Conservation (phyloP, 169 alveolate species). For the Plasmodium sp. region DNA sequence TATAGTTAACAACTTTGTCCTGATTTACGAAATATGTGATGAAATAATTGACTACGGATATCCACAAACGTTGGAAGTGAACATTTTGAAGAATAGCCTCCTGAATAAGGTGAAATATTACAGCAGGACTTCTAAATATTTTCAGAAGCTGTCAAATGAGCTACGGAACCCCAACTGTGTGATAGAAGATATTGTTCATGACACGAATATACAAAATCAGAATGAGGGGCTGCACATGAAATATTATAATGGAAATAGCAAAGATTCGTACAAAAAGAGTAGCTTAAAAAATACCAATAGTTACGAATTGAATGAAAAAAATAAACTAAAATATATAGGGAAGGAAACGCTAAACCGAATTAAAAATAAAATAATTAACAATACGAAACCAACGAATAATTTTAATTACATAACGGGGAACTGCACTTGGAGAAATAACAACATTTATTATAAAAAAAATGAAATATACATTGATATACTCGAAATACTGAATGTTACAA, state of each 20-base stretch:
- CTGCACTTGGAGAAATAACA: conserved; percentile 67
- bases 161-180: conserved; percentile 21
- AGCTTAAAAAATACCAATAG: conserved; percentile 6
- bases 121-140: conserved; percentile 48
- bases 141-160: conserved; percentile 46
- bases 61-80: conserved; percentile 95
- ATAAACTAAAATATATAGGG: conserved; percentile 63
- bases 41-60: conserved; percentile 97
- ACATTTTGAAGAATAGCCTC: conserved; percentile 90
- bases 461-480: conserved; percentile 50
- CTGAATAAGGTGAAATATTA: conserved; percentile 73
- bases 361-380: conserved; percentile 60
- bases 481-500: conserved; percentile 56
- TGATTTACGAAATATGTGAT: conserved; percentile 97
- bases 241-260: conserved; percentile 14
- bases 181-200: conserved; percentile 67
- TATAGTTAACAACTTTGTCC: conserved; percentile 95
- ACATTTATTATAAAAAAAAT: conserved; percentile 41
- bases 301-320: conserved; percentile 44
- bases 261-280: conserved; percentile 7
- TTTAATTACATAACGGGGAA: conserved; percentile 57
- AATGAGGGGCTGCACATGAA: conserved; percentile 12
- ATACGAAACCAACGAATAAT: conserved; percentile 13
- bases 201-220: conserved; percentile 13
- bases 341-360: conserved; percentile 65